Conservation (phyloP, 768 basidiomycete species). For the Obba rivulosa region DNA sequence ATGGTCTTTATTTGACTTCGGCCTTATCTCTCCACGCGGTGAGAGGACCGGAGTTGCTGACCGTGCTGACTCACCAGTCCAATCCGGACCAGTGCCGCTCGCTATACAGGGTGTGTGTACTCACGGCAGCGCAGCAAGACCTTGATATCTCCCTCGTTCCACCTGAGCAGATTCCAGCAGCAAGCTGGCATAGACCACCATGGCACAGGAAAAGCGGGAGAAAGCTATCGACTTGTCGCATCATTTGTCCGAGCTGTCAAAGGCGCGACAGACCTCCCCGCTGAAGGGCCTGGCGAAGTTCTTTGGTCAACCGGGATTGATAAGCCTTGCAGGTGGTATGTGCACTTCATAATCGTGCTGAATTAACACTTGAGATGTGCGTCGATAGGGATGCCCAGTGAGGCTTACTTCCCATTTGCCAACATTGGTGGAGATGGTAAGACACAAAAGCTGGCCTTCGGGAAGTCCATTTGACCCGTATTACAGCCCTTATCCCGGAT, state of each 20-base stretch:
- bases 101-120: no score
- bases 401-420: conserved; percentile 68
- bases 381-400: conserved; percentile 54
- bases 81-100: no score
- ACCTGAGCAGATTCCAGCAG: no score
- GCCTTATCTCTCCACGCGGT: no score
- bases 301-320: conserved; percentile 44
- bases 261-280: conserved; percentile 45
- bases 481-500: conserved; percentile 37
- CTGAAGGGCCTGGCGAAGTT: conserved; percentile 68
- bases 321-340: conserved; percentile 67
- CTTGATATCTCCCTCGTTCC: no score
- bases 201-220: conserved; percentile 27
- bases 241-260: conserved; percentile 57
- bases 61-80: no score
- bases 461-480: not conserved
- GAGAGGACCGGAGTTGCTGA: no score
- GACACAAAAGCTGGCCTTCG: not conserved
- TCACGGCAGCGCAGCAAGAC: no score
- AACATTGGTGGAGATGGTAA: conserved; percentile 46
- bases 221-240: conserved; percentile 66
- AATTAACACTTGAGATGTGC: not conserved
- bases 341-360: not conserved
- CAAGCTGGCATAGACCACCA: not conserved
- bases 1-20: no score